Base-by-base conservation (phyloP, 176 grass and related monocot species). In the Avena eriantha region DNA sequence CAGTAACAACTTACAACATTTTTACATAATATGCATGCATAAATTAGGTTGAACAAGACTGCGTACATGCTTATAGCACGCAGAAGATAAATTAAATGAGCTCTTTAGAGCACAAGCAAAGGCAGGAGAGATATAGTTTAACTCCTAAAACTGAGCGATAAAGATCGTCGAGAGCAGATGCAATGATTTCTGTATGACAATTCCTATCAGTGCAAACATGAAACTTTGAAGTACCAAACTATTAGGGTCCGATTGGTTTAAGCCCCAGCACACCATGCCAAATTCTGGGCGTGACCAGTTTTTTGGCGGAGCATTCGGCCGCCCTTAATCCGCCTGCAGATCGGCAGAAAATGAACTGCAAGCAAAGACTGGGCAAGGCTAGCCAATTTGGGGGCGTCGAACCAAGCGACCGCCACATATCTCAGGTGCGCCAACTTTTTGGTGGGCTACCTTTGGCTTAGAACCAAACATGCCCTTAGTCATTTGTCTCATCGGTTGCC, bases 151-250 rank as follows among this genome's bases (percentile, higher is more conserved):
- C 47, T 5, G 7, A 60, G 69, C 55, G 5, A 22, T n/a, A 46
- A 74, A 33, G 16, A 31, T 56, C 43, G 16, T 31, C 39, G 34
- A 50, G 65, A 47, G 19, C 23, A 76, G 45, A 69, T 68, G 49
- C 47, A 50, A 71, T 51, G 29, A 26, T 79, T 88, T 24, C 12
- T 70, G 21, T 74, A 75, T 35, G 19, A 65, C 18, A 36, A 50
- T 64, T 76, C 73, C 46, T 85, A 77, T 17, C 54, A 63, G 10
- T 14, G 51, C 48, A 71, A 88, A 83, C 13, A 36, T 34, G 16
- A 14, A 82, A 34, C 21, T 88, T 78, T 72, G 17, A 84, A 83
- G 2, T 63, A 33, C 53, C 47, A 41, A 41, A 41, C 39, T 41
- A 41, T 41, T 41, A 41, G 7, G 39, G 6, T 41, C 5, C 7